Evolutionary conservation across 2,329 filamentous ascomycete species (phyloP).

Genomic region (Nothophoma quercina): DNA sequence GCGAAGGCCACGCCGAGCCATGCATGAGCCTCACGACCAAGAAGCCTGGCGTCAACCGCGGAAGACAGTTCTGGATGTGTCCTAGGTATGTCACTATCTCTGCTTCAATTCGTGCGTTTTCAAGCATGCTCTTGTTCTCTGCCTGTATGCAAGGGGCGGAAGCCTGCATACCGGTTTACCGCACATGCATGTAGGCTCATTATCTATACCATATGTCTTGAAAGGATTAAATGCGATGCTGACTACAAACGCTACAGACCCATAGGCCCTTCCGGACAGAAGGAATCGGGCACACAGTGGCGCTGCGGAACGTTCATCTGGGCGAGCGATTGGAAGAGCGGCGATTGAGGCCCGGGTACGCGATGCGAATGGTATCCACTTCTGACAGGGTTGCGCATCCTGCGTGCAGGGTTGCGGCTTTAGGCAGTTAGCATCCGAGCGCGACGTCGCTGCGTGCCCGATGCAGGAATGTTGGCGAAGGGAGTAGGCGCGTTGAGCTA

Average conservation of each 20-base stretch:
- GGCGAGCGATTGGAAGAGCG: slow-evolving; percentile 67
- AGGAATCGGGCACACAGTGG: slow-evolving; percentile 86
- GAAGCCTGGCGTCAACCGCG: slow-evolving; percentile 84
- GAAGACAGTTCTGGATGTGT: slow-evolving; percentile 72
- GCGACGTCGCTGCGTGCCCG: neutral
- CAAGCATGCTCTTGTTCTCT: slow-evolving; percentile 2
- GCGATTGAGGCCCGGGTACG: slow-evolving; percentile 18
- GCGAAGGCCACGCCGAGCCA: slow-evolving; percentile 83
- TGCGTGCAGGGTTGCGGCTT: neutral
- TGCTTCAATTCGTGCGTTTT: neutral
- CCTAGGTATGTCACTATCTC: slow-evolving; percentile 62
- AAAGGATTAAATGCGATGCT: neutral
- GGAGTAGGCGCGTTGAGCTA: no score
- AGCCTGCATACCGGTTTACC: slow-evolving; percentile 5
- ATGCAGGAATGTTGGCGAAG: neutral
- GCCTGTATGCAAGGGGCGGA: slow-evolving; percentile 9
- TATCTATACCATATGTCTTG: neutral
- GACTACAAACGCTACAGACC: slow-evolving; percentile 59
- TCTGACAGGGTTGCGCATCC: neutral
- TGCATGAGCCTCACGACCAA: slow-evolving; percentile 86
- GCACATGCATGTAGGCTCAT: neutral
- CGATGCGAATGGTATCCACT: slow-evolving; percentile 4
- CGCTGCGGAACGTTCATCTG: slow-evolving; percentile 85
- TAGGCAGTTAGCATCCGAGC: neutral
- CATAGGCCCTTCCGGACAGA: slow-evolving; percentile 82